These are phyloP conservation scores for Lichtheimia ornata DNA, from an alignment of 371 early-diverging fungal species.

Conservation along the genomic window DNA sequence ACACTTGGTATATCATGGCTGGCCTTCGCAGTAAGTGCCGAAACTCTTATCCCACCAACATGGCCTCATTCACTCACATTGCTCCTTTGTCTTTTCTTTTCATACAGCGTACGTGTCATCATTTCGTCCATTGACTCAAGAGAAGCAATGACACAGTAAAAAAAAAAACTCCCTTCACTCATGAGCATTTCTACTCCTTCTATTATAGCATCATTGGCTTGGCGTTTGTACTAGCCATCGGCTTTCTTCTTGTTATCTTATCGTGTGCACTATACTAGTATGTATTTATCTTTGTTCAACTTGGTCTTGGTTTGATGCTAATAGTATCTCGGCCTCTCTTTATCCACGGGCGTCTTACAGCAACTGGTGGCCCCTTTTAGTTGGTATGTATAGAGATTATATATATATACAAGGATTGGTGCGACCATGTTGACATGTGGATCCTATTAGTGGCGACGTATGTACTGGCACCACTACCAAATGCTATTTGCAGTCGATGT, in stretches of 20 bases:
- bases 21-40: slow-evolving; percentile 21
- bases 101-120: slow-evolving; percentile 14
- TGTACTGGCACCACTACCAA: slow-evolving; percentile 88
- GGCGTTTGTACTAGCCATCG: slow-evolving; percentile 85
- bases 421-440: not conserved
- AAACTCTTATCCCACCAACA: not conserved
- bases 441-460: slow-evolving; percentile 71
- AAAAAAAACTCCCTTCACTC: not conserved
- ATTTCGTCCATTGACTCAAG: not conserved
- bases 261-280: slow-evolving; percentile 90
- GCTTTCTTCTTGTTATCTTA: slow-evolving; percentile 88
- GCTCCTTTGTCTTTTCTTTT: not conserved
- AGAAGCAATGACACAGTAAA: too few species aligned
- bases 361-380: slow-evolving; percentile 93
- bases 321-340: slow-evolving; percentile 1
- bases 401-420: not conserved
- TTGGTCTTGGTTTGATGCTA: not conserved
- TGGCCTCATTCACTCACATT: not conserved
- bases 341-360: slow-evolving; percentile 34
- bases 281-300: slow-evolving; percentile 14
- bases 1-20: slow-evolving; percentile 9
- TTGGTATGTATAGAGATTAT: slow-evolving; percentile 47
- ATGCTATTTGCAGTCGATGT: slow-evolving; percentile 78
- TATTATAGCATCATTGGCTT: slow-evolving; percentile 71
- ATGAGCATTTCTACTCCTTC: not conserved